Evolutionary conservation across 2,329 filamentous ascomycete species (phyloP), one percentile per base, ranked within the genome.

Genomic region (Davidsoniella neocaledoniae): DNA sequence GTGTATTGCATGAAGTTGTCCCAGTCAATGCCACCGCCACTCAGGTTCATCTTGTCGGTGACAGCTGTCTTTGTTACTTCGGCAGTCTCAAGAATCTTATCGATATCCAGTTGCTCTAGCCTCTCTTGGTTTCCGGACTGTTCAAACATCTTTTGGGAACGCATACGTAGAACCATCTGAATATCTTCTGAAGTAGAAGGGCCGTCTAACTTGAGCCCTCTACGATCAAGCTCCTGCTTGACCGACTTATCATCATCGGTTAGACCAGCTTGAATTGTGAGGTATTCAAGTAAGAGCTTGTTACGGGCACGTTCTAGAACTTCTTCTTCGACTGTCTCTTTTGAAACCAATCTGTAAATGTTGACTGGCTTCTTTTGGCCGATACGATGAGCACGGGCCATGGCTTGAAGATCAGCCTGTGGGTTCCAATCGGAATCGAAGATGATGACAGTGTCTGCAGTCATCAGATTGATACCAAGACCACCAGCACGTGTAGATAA

Each of bases 401-500:
- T 98, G 39, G 91, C 91, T 63, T 98, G 91, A 57, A 98, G 69
- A 69, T 98, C 93, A 5, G 91, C 91, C 63, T 98, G 91, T 16
- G 91, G 93, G 57, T 98, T 98, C 91, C 93, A 98, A 60, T 95
- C 88, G 0, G 91, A 96, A 63, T 98, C 93, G 59, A 96, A 98
- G 42, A 98, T 82, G 58, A 98, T 81, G 56, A 98, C 91, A 0
- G 91, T 98, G 60, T 98, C 93, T 6, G 91, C 91, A 21, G 91
- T 96, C 86, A 96, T 98, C 49, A 98, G 67, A 59, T 98, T 98
- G 70, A 98, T 98, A 54, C 91, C 91, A n/a, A 98, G 73, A 63
- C 91, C 91, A 70, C 91, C 91, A 49, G 91, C 91, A 60, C 91
- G 79, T 1, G 91, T 98, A 2, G 91, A 98, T 1, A 98, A 73